Base-by-base conservation (phyloP, 2,329 filamentous ascomycete species). In the Diplodia intermedia region DNA sequence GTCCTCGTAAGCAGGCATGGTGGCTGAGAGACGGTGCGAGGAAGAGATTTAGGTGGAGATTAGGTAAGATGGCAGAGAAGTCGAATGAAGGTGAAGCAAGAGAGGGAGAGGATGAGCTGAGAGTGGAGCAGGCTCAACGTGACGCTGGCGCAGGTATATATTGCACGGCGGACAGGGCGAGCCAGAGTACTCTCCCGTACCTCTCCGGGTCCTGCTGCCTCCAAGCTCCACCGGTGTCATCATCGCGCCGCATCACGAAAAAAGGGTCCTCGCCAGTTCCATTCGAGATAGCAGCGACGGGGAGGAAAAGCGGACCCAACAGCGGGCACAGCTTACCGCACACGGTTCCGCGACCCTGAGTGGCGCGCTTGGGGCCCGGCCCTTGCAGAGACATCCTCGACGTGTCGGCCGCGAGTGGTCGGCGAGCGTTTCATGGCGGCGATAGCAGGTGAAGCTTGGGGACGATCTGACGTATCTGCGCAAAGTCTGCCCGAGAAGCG, bases 1-100 rank as follows among this genome's bases (percentile, higher is more conserved):
- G 71, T 89, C 86, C 70, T 89, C 86, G 74, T 86, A 86, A 71
- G 82, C 80, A 81, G 87, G 82, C 88, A 90, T 89, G 70, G 71
- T 87, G 80, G 71, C 69, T 61, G 68, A 73, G 69, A 55, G 29
- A 4, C 8, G 14, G 15, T 55, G 29, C 50, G 15, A 50, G 55
- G n/a, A 29, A 57, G 18, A 57, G 57, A 12, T 2, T 20, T 11
- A 2, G 52, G 36, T 55, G 18, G 40, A 62, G 26, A 33, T 14
- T 9, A 11, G 47, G 23, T 38, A 33, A 40, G 26, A 20, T 47
- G 23, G 29, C 4, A 12, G 8, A 3, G 23, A 61, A 53, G 54
- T 47, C 31, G 31, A 33, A 33, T 33, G 31, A 33, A 36, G 26
- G 26, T 36, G 36, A 33, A 33, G 49, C 52, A n/a, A 61, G 43